Evolutionary conservation across 2,329 filamentous ascomycete genomes (phyloP).

Genomic region (Fusarium decemcellulare): DNA sequence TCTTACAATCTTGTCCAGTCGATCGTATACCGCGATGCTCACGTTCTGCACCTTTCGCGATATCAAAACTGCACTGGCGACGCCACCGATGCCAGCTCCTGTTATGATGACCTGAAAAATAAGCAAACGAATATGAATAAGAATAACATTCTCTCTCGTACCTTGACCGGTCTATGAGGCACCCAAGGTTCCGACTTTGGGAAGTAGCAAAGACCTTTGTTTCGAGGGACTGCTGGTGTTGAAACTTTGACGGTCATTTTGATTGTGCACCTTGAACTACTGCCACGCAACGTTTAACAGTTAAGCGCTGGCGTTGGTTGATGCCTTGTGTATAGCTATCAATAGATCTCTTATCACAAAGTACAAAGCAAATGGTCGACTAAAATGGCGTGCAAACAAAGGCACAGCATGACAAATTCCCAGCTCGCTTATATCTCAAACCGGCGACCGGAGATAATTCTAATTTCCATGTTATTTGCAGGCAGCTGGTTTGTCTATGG

Average conservation of each 20-base stretch:
- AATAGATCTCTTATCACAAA: too few relatives aligned
- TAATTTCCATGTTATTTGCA: too few relatives aligned
- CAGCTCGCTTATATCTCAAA: too few relatives aligned
- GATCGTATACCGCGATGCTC: conserved; percentile 4
- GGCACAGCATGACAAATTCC: too few relatives aligned
- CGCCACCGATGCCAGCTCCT: conserved; percentile 2
- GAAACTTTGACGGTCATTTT: not conserved
- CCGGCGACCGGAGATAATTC: too few relatives aligned
- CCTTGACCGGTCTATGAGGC: conserved; percentile 1
- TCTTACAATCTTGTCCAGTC: not conserved
- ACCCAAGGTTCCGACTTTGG: conserved; percentile 2
- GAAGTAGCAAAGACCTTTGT: not conserved
- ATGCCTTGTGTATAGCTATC: too few relatives aligned
- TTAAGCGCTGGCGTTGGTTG: too few relatives aligned
- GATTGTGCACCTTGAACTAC: too few relatives aligned
- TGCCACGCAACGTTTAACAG: too few relatives aligned
- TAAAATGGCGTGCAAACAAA: too few relatives aligned
- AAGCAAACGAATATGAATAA: not conserved
- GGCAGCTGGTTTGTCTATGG: too few relatives aligned
- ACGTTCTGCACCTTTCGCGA: not conserved
- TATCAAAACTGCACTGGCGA: conserved; percentile 1
- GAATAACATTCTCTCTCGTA: not conserved
- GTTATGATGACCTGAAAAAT: not conserved
- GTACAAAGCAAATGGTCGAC: too few relatives aligned
- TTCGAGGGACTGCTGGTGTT: not conserved